Evolutionary conservation across 139 green algal species (phyloP).

Genomic region (Coelastrella sp.): DNA sequence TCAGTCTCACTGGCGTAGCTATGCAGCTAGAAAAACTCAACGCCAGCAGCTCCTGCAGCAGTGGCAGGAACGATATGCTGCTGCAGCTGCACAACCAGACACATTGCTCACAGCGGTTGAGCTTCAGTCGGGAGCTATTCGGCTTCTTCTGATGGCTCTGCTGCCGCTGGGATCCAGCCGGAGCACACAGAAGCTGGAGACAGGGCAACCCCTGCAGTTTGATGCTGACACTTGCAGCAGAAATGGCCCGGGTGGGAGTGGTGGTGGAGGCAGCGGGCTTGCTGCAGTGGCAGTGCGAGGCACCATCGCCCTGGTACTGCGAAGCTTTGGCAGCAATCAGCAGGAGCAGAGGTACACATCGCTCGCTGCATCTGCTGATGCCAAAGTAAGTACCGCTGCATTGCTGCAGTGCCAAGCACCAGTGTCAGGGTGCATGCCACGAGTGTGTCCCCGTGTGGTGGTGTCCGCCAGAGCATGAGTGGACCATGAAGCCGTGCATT

Average conservation of each 20-base stretch:
- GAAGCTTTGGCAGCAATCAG: background rate
- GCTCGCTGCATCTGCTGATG: background rate
- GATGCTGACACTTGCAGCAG: background rate
- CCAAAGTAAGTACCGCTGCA: constrained; percentile 12
- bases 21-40: constrained; percentile 1
- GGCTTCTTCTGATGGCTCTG: constrained; percentile 17
- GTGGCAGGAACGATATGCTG: constrained; percentile 44
- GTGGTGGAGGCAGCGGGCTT: background rate
- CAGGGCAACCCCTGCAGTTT: background rate
- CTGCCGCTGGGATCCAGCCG: constrained; percentile 20
- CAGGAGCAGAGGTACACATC: background rate
- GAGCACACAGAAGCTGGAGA: background rate
- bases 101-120: background rate
- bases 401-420: background rate
- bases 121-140: background rate
- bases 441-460: background rate
- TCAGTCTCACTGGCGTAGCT: constrained; percentile 59
- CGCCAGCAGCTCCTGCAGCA: constrained; percentile 9
- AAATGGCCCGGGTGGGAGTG: background rate
- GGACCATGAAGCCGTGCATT: background rate
- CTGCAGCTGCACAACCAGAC: constrained; percentile 8
- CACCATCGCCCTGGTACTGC: background rate
- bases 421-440: background rate
- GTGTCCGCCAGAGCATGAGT: too few species aligned
- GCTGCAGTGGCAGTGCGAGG: constrained; percentile 11